Evolutionary conservation across 208 protist species (phyloP).

Genomic region (Phytomonas francai): DNA sequence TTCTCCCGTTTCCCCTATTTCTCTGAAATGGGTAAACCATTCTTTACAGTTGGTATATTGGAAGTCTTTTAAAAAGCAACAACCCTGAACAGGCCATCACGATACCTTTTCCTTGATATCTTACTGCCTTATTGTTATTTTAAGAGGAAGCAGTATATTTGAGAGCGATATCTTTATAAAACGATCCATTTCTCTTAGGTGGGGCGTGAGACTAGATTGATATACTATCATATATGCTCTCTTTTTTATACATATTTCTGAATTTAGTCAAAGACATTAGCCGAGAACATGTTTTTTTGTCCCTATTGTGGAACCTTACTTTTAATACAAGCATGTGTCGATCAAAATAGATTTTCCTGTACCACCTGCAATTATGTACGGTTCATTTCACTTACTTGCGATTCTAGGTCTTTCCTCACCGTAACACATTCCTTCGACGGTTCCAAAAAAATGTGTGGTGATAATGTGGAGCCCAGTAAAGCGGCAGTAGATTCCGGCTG

Average conservation of each 20-base stretch:
- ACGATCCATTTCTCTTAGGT: neutral
- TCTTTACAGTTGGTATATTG: neutral
- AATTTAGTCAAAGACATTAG: conserved; percentile 8
- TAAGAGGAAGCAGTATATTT: neutral
- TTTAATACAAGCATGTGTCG: conserved; percentile 32
- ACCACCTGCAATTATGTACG: conserved; percentile 68
- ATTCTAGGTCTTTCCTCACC: conserved; percentile 24
- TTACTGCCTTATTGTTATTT: neutral
- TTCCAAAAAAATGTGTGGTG: conserved; percentile 37
- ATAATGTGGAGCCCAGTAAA: conserved; percentile 4
- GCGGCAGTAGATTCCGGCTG: neutral
- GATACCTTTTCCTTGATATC: neutral
- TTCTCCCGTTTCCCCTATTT: neutral
- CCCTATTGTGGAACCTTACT: conserved; percentile 86
- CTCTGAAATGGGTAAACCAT: neutral
- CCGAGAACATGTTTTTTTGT: conserved; percentile 73
- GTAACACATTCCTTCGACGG: conserved; percentile 34
- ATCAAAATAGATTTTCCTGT: conserved; percentile 46
- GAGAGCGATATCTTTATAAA: neutral
- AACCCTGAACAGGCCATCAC: neutral
- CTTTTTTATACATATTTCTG: conserved; percentile 3
- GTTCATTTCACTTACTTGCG: conserved; percentile 16
- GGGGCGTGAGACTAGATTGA: neutral
- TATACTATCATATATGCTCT: neutral
- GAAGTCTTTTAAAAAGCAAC: neutral